Percentiles rank a stretch among this genome's conserved stretches.
Conservation (phyloP, 208 protist genomes). For the Polymyxa betae region DNA sequence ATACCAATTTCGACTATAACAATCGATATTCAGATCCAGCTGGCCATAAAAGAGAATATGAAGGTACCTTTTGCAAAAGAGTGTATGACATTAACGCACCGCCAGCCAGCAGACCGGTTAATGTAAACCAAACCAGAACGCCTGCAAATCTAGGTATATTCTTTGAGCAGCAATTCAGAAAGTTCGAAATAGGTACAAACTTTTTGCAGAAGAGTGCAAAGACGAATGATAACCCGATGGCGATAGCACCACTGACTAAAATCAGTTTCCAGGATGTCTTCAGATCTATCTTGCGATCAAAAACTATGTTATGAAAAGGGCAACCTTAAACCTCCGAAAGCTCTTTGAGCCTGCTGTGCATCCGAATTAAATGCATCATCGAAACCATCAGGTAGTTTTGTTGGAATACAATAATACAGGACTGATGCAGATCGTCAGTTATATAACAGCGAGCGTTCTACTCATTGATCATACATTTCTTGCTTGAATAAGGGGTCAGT, state of each 20-base stretch:
- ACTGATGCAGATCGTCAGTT: background rate
- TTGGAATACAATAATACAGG: slow-evolving; percentile 46
- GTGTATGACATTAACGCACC: slow-evolving; percentile 15
- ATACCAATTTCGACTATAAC: background rate
- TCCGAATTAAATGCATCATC: slow-evolving; percentile 31
- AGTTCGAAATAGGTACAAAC: background rate
- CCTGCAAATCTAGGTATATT: slow-evolving; percentile 4
- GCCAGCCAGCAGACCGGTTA: background rate
- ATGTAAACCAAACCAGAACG: slow-evolving; percentile 7
- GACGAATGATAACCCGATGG: background rate
- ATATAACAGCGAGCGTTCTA: background rate
- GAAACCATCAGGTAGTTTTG: background rate
- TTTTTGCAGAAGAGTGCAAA: slow-evolving; percentile 4
- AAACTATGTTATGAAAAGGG: background rate
- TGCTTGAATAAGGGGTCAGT: background rate
- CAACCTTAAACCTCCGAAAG: slow-evolving; percentile 52
- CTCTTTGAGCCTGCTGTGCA: background rate
- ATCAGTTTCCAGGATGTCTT: background rate
- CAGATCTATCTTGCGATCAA: background rate
- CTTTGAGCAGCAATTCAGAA: background rate
- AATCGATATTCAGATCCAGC: background rate
- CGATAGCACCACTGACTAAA: background rate
- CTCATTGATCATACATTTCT: slow-evolving; percentile 17
- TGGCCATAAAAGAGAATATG: too few species aligned
- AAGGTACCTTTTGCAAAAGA: background rate